Percentiles rank a stretch among this genome's conserved stretches.
Conservation (phyloP, 768 basidiomycete genomes). For the Amanita muscaria region DNA sequence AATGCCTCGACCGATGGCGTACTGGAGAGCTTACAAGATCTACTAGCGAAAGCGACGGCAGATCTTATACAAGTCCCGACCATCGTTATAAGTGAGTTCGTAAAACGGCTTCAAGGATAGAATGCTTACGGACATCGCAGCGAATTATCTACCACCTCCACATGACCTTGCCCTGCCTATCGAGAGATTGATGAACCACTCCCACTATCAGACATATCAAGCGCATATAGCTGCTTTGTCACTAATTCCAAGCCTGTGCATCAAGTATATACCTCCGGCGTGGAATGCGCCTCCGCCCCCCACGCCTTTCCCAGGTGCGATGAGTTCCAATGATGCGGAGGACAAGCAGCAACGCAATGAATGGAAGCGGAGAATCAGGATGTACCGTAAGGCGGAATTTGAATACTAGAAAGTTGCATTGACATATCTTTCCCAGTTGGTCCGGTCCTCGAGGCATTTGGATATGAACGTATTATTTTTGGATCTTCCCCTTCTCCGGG, state of each 20-base stretch:
- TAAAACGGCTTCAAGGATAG: neutral
- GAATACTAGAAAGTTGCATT: conserved; percentile 1
- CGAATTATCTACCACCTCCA: conserved; percentile 74
- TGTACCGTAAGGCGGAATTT: conserved; percentile 59
- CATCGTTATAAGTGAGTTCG: conserved; percentile 57
- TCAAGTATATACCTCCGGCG: conserved; percentile 71
- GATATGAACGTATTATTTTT: conserved; percentile 74
- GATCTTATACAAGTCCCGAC: conserved; percentile 38
- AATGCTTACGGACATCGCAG: conserved; percentile 25
- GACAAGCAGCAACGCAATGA: conserved; percentile 46
- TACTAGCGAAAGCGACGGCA: conserved; percentile 54
- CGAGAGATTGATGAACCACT: conserved; percentile 73
- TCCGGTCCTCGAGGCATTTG: conserved; percentile 79
- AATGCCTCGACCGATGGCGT: conserved; percentile 43
- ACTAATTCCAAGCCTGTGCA: conserved; percentile 57
- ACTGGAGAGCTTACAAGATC: conserved; percentile 61
- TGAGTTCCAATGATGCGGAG: conserved; percentile 28
- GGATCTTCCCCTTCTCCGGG: conserved; percentile 64
- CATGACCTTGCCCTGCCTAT: conserved; percentile 63
- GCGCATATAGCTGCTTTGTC: conserved; percentile 64
- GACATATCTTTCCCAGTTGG: conserved; percentile 43
- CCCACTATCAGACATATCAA: conserved; percentile 65
- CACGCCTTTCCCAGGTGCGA: conserved; percentile 27
- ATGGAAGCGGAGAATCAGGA: conserved; percentile 69
- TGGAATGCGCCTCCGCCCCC: conserved; percentile 59